phyloP scores from a whole-genome alignment of 345 rosid species.

The Murraya koenigii region DNA sequence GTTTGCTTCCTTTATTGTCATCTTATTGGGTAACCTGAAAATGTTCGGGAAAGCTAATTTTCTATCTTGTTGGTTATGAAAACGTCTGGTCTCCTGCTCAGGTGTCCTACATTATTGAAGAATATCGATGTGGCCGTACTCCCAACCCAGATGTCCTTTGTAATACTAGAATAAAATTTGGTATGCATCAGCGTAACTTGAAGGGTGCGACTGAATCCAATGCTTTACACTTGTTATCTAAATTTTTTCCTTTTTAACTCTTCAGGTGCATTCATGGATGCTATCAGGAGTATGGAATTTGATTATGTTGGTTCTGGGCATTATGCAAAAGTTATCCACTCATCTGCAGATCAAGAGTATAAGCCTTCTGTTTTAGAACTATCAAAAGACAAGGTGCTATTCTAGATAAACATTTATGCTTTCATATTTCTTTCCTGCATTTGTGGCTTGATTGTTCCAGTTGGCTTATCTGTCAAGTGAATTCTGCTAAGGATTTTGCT shows the following conservation, averaged over 20 bases:
- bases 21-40: background rate
- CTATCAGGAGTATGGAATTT: constrained; percentile 61
- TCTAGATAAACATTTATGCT: background rate
- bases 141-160: constrained; percentile 95
- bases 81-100: constrained; percentile 24
- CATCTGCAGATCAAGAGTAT: constrained; percentile 43
- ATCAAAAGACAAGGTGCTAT: constrained; percentile 70
- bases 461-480: background rate
- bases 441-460: background rate
- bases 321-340: constrained; percentile 80
- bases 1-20: background rate
- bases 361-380: constrained; percentile 58
- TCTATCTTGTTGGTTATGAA: background rate
- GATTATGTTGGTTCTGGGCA: constrained; percentile 90
- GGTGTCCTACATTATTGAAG: constrained; percentile 90
- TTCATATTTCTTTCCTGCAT: background rate
- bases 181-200: constrained; percentile 31
- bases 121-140: constrained; percentile 86
- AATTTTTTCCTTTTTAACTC: constrained; percentile 11
- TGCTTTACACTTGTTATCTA: background rate
- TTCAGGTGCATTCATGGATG: constrained; percentile 90
- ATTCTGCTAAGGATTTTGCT: background rate
- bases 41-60: background rate
- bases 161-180: constrained; percentile 91
- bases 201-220: background rate